These are phyloP conservation scores for Panicum hallii DNA, from an alignment of 202 grass and related monocot genomes.

Conservation along the genomic window DNA sequence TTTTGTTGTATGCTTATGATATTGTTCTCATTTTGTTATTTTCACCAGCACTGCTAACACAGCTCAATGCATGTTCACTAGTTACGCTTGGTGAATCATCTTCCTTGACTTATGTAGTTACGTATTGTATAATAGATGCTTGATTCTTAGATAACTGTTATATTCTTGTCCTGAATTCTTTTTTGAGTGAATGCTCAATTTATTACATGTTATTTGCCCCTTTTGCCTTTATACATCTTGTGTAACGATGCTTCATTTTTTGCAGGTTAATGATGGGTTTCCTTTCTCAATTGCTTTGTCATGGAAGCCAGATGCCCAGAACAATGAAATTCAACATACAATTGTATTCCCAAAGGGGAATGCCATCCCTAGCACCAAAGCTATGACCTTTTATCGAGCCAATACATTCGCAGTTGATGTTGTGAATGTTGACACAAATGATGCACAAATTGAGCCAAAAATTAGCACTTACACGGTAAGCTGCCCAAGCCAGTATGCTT, in stretches of 20 bases:
- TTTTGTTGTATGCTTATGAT: not conserved
- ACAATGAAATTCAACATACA: slow-evolving; percentile 51
- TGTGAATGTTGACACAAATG: slow-evolving; percentile 48
- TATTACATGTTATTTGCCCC: not conserved
- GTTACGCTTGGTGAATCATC: not conserved
- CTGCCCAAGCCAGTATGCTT: not conserved
- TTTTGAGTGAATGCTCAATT: no score
- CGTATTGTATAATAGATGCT: no score
- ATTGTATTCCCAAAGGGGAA: slow-evolving; percentile 81
- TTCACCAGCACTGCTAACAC: not conserved
- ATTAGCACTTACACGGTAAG: slow-evolving; percentile 86
- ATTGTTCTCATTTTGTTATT: not conserved
- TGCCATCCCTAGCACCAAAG: slow-evolving; percentile 63
- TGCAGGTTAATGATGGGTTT: slow-evolving; percentile 80
- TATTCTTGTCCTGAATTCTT: no score
- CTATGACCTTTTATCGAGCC: slow-evolving; percentile 64
- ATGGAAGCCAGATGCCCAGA: slow-evolving; percentile 71
- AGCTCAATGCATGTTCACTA: not conserved
- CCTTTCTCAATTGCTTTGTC: slow-evolving; percentile 79
- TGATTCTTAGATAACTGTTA: no score
- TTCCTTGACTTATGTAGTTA: not conserved
- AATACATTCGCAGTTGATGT: slow-evolving; percentile 73
- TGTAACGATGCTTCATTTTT: not conserved
- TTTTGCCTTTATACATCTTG: not conserved
- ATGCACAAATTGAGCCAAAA: slow-evolving; percentile 45